phyloP scores from a whole-genome alignment of 2,329 filamentous ascomycete species.

The Penicillium digitatum region DNA sequence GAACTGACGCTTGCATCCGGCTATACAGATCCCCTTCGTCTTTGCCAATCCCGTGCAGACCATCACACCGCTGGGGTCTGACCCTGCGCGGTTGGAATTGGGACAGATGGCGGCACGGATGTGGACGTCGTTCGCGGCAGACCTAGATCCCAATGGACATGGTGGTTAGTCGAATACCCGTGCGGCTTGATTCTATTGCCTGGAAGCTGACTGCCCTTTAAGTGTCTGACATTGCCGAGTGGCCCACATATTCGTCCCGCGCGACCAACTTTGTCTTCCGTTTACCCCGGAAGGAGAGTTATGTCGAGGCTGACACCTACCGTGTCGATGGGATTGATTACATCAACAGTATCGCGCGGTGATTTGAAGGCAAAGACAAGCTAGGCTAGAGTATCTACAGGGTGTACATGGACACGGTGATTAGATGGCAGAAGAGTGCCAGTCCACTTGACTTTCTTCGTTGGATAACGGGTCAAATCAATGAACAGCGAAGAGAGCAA shows the following conservation, averaged over 20 bases:
- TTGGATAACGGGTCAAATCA: background rate
- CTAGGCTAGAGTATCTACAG: background rate
- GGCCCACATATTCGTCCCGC: slow-evolving; percentile 22
- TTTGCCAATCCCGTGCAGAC: slow-evolving; percentile 31
- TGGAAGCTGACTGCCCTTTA: slow-evolving; percentile 4
- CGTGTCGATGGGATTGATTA: slow-evolving; percentile 26
- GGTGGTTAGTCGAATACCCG: slow-evolving; percentile 17
- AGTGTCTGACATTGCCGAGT: slow-evolving; percentile 23
- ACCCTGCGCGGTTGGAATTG: slow-evolving; percentile 25
- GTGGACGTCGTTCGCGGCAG: slow-evolving; percentile 31
- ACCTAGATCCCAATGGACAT: slow-evolving; percentile 30
- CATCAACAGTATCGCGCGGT: slow-evolving; percentile 29
- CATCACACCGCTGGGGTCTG: slow-evolving; percentile 26
- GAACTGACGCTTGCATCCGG: background rate
- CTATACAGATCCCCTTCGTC: slow-evolving; percentile 29
- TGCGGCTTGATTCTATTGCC: background rate
- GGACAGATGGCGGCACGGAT: slow-evolving; percentile 31
- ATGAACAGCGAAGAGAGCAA: background rate
- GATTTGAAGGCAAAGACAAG: background rate
- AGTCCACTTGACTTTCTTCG: background rate
- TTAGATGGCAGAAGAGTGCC: background rate
- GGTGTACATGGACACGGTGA: background rate
- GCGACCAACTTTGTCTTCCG: slow-evolving; percentile 29
- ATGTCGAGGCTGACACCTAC: slow-evolving; percentile 28
- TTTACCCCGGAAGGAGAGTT: slow-evolving; percentile 24